Base-by-base conservation (phyloP, 352 stramenopile species). In the Globisporangium mamillatum region DNA sequence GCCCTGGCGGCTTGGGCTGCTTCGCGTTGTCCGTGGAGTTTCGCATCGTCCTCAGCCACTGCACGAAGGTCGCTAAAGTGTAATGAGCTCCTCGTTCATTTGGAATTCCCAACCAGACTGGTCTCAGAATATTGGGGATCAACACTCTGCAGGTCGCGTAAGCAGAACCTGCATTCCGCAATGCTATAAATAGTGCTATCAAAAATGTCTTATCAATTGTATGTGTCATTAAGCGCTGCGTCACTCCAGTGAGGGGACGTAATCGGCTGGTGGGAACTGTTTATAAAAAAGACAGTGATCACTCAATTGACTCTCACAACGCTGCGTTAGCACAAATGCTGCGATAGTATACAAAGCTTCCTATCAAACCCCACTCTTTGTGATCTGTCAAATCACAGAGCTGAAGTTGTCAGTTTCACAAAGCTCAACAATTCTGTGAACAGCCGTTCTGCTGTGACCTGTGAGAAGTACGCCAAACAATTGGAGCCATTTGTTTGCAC, bases 141-240 rank as follows among this genome's bases (percentile, higher is more conserved):
- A 50, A 50, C 41, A 50, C 41, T 50, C 41, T 50, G 41, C n/a
- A 48, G 55, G n/a, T 60, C 18, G 29, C 55, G 55, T 60, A 60
- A 60, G 27, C 55, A 24, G 27, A 20, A 50, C 41, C 14, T 50
- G 41, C 41, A 50, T 50, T 50, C 41, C n/a, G 41, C 16, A 32
- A 5, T 7, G 16, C 5, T 50, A 2, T 8, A 52, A 52, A 52
- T 10, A 24, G 44, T 52, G 41, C 4, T 16, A 4, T 22, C 5
- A 0, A 20, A 22, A 20, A 52, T 3, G 2, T 52, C 44, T 52
- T 52, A 8, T 7, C 1, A 52, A 52, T 12, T 52, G 44, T 52
- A 52, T 22, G 44, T 10, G 18, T 52, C 41, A 22, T 10, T 22
- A 50, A 18, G 10, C 9, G 36, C 1, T 9, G 8, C 16, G 48